Evolutionary conservation across 2,329 filamentous ascomycete species (phyloP), one percentile per base, ranked within the genome.

Genomic region (Arthrobotrys entomopaga): DNA sequence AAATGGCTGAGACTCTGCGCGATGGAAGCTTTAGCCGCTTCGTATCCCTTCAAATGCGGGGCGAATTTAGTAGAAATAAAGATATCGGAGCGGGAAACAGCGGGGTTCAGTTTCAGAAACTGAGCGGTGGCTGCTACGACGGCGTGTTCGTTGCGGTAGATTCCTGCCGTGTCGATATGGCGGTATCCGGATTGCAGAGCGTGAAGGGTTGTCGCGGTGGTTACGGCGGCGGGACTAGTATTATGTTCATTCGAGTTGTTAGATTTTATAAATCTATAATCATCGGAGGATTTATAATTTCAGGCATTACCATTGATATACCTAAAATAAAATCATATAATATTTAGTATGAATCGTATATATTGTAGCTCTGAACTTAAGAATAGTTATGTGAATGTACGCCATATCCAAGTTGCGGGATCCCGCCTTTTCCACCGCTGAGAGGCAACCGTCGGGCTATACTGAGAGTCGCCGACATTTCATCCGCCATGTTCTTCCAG

Each of bases 41-140:
- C 85, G 79, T 94, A 95, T 75, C 84, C 85, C 79, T 87, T 83
- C 1, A 79, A 76, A 11, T 79, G 81, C 1, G 83, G 82, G 2
- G 85, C 85, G 6, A 89, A 84, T 79, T 89, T 89, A 74, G 84
- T 87, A 5, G 87, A 89, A 80, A 87, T 89, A 82, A 88, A 89
- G 65, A 89, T 82, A 40, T 87, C 80, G 22, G 83, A 83, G 6
- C 88, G 84, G 11, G 85, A 83, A 54, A 89, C 78, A 1, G 82
- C 82, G 5, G 85, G 84, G 19, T 74, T 74, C 5, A 43, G 13
- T 0, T 54, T 3, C 1, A 74, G 63, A 29, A 74, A 74, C 61
- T 83, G 82, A 0, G 82, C 80, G 73, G 89, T 86, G 8, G 86
- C 87, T 11, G 82, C 80, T 0, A 83, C 84, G 58, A 85, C 85